Percentiles rank a stretch among this genome's conserved stretches.
Conservation (phyloP, 2,329 filamentous ascomycete genomes). For the Ophiocordyceps camponoti-rufipedis region DNA sequence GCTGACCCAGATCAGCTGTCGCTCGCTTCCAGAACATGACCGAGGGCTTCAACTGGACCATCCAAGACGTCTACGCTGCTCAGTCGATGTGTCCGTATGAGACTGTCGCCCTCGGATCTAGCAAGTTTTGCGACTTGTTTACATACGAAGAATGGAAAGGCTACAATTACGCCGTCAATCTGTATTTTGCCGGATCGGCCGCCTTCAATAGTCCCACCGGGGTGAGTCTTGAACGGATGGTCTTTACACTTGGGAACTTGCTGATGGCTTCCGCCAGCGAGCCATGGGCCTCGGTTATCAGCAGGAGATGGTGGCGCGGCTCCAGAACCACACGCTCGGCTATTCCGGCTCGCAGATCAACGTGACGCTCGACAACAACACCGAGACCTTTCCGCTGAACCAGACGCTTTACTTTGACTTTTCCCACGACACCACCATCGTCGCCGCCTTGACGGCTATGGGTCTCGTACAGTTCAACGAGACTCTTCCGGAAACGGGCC, state of each 20-base stretch:
- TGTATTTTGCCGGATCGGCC: conserved; percentile 42
- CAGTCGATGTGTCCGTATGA: conserved; percentile 64
- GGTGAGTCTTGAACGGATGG: conserved; percentile 14
- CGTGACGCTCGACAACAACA: conserved; percentile 49
- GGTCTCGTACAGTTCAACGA: conserved; percentile 51
- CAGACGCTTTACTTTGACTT: conserved; percentile 64
- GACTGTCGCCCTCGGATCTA: conserved; percentile 59
- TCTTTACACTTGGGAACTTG: background rate
- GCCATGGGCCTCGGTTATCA: conserved; percentile 60
- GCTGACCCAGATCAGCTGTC: conserved; percentile 24
- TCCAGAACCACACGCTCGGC: conserved; percentile 45
- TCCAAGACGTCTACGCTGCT: conserved; percentile 44
- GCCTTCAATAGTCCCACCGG: conserved; percentile 48
- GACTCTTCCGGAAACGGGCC: conserved; percentile 33
- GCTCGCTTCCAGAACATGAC: conserved; percentile 37
- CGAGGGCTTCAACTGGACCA: conserved; percentile 42
- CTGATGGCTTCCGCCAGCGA: conserved; percentile 17
- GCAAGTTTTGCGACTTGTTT: conserved; percentile 56
- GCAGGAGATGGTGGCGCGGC: conserved; percentile 52
- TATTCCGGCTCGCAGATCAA: conserved; percentile 46
- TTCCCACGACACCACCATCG: conserved; percentile 59
- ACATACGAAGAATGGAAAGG: conserved; percentile 57
- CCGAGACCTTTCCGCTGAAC: conserved; percentile 52
- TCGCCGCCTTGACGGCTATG: conserved; percentile 52
- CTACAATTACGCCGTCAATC: conserved; percentile 54